These are phyloP conservation scores for Hordeum pubiflorum DNA, from an alignment of 202 grass and related monocot species.

Conservation along the genomic window DNA sequence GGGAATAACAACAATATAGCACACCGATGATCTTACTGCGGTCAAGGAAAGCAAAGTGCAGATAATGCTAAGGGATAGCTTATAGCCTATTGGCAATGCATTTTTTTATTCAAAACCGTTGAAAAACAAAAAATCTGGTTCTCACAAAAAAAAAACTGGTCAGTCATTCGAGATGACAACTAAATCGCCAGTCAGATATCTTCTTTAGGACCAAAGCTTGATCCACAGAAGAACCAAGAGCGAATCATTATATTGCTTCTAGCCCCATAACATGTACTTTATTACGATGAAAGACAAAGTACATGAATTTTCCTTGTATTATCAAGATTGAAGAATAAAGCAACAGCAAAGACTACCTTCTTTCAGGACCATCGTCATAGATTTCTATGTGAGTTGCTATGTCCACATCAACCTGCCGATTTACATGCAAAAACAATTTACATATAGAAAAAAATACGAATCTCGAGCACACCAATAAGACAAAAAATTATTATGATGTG, in stretches of 20 bases:
- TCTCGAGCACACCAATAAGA: not conserved
- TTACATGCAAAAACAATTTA: constrained; percentile 20
- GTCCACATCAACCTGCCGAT: constrained; percentile 86
- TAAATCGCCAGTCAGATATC: not conserved
- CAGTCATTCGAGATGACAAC: not conserved
- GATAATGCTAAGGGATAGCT: not conserved
- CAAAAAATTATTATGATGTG: not conserved
- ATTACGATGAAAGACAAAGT: not conserved
- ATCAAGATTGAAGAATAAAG: not conserved
- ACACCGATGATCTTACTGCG: not conserved
- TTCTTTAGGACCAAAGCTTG: constrained; percentile 1
- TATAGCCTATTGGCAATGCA: not conserved
- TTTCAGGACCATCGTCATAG: constrained; percentile 74
- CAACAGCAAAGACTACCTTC: constrained; percentile 52
- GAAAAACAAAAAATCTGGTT: not conserved
- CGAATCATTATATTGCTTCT: not conserved
- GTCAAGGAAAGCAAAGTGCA: not conserved
- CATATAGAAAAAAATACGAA: not conserved
- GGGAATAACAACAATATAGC: not conserved
- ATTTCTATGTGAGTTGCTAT: constrained; percentile 92
- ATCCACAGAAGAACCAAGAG: not conserved
- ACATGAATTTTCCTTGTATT: not conserved
- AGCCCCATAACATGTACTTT: not conserved
- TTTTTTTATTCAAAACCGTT: constrained; percentile 10
- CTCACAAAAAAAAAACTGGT: not conserved